A percentile compares a stretch with the other conserved stretches of the same genome.
Conservation (phyloP, 805 yeast genomes). For the Cyberlindnera americana region DNA sequence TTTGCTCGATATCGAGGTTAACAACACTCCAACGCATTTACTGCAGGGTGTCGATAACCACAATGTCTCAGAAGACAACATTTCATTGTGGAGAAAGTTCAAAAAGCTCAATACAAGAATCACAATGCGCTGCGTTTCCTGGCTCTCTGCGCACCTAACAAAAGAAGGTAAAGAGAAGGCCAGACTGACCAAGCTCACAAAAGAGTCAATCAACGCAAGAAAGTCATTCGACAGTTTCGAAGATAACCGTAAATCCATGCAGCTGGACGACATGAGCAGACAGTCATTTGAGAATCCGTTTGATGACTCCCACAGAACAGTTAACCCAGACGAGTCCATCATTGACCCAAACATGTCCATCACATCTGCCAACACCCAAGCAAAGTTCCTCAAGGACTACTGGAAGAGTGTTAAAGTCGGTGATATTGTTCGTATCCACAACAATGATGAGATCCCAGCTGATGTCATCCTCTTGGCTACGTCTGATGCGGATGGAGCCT, state of each 20-base stretch:
- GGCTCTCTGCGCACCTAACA: conserved; percentile 22
- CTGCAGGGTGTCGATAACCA: conserved; percentile 51
- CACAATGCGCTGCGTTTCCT: conserved; percentile 5
- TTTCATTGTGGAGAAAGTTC: conserved; percentile 65
- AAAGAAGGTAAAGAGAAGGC: conserved; percentile 36
- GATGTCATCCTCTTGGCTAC: conserved; percentile 64
- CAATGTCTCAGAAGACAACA: conserved; percentile 60
- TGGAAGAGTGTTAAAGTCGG: conserved; percentile 79
- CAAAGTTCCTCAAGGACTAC: conserved; percentile 38
- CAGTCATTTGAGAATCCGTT: conserved; percentile 26
- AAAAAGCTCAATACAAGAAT: conserved; percentile 48
- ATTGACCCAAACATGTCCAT: conserved; percentile 60
- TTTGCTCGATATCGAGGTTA: conserved; percentile 64
- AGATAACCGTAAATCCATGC: conserved; percentile 28
- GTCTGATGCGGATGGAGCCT: conserved; percentile 65
- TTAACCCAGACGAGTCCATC: conserved; percentile 42
- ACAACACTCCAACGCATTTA: conserved; percentile 68
- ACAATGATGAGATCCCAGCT: conserved; percentile 80
- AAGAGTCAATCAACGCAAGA: conserved; percentile 29
- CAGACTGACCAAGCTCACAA: conserved; percentile 25
- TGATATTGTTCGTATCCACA: conserved; percentile 65
- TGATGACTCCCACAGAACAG: conserved; percentile 22
- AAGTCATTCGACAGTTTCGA: conserved; percentile 38
- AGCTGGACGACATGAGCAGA: conserved; percentile 26
- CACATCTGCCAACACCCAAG: conserved; percentile 45